Conservation (phyloP, 2,329 filamentous ascomycete genomes). For the Fusarium graminum region DNA sequence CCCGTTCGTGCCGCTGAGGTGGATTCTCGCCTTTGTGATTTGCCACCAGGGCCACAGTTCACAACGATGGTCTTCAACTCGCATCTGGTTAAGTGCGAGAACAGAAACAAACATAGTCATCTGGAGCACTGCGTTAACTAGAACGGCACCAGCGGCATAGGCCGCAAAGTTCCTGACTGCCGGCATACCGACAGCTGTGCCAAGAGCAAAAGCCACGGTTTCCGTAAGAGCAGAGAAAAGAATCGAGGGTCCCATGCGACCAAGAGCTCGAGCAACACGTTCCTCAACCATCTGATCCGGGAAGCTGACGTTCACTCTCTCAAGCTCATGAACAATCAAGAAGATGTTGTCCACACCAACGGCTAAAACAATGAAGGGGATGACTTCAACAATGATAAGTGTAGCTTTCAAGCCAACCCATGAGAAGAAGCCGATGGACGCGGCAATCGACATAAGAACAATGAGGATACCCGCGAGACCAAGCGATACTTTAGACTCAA, state of each 20-base stretch:
- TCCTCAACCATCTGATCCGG: slow-evolving; percentile 90
- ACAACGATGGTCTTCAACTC: slow-evolving; percentile 88
- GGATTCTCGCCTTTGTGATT: slow-evolving; percentile 78
- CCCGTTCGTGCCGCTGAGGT: slow-evolving; percentile 70
- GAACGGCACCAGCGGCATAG: slow-evolving; percentile 94
- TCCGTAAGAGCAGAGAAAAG: slow-evolving; percentile 95
- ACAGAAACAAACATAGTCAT: slow-evolving; percentile 98
- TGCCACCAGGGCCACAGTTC: slow-evolving; percentile 94
- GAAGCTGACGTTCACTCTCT: slow-evolving; percentile 91
- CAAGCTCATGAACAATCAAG: slow-evolving; percentile 97
- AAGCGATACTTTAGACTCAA: slow-evolving; percentile 96
- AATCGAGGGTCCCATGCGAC: slow-evolving; percentile 96
- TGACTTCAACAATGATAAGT: slow-evolving; percentile 97
- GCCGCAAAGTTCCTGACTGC: slow-evolving; percentile 97
- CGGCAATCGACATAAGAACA: slow-evolving; percentile 96
- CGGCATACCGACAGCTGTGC: slow-evolving; percentile 96
- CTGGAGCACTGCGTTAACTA: slow-evolving; percentile 97
- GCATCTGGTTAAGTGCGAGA: slow-evolving; percentile 88
- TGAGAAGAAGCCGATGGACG: slow-evolving; percentile 94
- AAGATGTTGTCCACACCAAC: slow-evolving; percentile 99
- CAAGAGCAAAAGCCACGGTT: slow-evolving; percentile 91
- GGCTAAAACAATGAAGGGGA: slow-evolving; percentile 95
- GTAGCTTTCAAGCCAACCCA: slow-evolving; percentile 93
- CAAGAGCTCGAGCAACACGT: slow-evolving; percentile 87
- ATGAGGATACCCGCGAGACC: slow-evolving; percentile 96